Conservation (phyloP, 2,329 filamentous ascomycete genomes). For the Epichloe elymi region DNA sequence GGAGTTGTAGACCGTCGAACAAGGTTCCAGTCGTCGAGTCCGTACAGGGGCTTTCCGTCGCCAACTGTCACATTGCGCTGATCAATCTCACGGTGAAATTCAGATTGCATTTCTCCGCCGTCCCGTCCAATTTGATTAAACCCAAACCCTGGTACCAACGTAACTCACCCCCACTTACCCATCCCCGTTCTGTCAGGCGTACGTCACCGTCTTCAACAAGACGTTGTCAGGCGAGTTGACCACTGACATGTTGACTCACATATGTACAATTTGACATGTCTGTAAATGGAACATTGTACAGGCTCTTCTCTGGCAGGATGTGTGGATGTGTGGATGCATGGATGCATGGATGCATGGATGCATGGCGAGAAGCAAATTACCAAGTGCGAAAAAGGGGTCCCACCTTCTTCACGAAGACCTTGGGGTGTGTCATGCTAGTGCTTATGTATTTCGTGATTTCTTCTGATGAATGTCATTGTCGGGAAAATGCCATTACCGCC, state of each 20-base stretch:
- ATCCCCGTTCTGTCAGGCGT: not conserved
- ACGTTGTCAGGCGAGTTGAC: not conserved
- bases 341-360: no score
- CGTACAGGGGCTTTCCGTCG: not conserved
- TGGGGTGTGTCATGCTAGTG: not conserved
- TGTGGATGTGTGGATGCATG: not conserved
- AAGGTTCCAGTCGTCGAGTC: not conserved
- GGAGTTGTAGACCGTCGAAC: not conserved
- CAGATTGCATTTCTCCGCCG: not conserved
- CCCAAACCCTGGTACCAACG: not conserved
- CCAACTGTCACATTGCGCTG: not conserved
- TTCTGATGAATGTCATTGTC: not conserved
- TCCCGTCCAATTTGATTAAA: not conserved
- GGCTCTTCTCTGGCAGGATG: not conserved
- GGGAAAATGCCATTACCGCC: not conserved
- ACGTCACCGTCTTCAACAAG: not conserved
- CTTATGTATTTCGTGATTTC: not conserved
- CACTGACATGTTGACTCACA: not conserved
- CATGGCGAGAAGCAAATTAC: no score
- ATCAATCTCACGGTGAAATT: not conserved
- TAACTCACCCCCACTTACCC: not conserved
- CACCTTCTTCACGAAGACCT: not conserved
- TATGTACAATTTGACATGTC: not conserved
- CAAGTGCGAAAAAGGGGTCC: not conserved
- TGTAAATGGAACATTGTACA: not conserved